phyloP scores from a whole-genome alignment of 352 stramenopile species.

The Globisporangium uncinulatum region DNA sequence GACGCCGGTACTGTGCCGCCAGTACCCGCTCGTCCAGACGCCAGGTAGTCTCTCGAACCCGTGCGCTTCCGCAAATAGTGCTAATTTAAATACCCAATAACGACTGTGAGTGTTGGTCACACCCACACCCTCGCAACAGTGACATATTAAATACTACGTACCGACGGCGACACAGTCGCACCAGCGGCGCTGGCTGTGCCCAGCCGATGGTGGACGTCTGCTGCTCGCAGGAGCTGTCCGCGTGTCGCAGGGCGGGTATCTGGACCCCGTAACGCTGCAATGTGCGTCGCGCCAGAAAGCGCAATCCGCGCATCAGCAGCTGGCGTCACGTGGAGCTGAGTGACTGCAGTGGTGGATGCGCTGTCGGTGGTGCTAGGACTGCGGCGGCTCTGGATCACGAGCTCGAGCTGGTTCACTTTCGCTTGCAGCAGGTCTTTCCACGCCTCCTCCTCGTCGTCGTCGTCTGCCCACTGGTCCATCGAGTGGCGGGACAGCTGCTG shows the following conservation, averaged over 20 bases:
- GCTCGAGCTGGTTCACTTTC: slow-evolving; percentile 69
- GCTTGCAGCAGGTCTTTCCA: slow-evolving; percentile 78
- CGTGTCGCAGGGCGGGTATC: slow-evolving; percentile 16
- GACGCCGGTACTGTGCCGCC: not conserved
- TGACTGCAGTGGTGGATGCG: not conserved
- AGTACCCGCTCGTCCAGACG: slow-evolving; percentile 4
- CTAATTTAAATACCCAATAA: not conserved
- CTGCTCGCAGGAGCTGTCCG: slow-evolving; percentile 41
- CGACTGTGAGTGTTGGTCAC: not conserved
- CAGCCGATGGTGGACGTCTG: slow-evolving; percentile 14
- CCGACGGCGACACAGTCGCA: slow-evolving; percentile 4
- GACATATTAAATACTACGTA: slow-evolving; percentile 1
- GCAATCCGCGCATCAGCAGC: slow-evolving; percentile 15
- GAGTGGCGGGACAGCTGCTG: slow-evolving; percentile 32
- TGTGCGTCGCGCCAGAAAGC: slow-evolving; percentile 11
- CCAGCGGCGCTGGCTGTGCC: not conserved
- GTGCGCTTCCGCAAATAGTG: slow-evolving; percentile 19
- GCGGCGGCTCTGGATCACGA: slow-evolving; percentile 32
- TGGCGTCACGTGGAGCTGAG: slow-evolving; percentile 7
- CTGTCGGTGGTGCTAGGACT: slow-evolving; percentile 10
- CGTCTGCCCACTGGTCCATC: slow-evolving; percentile 72
- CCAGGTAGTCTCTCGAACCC: slow-evolving; percentile 30
- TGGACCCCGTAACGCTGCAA: slow-evolving; percentile 1
- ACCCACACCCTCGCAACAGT: not conserved
- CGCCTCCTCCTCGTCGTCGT: slow-evolving; percentile 74